These are phyloP conservation scores for Aspergillus sojae DNA, from an alignment of 2,329 filamentous ascomycete genomes.

Conservation along the genomic window DNA sequence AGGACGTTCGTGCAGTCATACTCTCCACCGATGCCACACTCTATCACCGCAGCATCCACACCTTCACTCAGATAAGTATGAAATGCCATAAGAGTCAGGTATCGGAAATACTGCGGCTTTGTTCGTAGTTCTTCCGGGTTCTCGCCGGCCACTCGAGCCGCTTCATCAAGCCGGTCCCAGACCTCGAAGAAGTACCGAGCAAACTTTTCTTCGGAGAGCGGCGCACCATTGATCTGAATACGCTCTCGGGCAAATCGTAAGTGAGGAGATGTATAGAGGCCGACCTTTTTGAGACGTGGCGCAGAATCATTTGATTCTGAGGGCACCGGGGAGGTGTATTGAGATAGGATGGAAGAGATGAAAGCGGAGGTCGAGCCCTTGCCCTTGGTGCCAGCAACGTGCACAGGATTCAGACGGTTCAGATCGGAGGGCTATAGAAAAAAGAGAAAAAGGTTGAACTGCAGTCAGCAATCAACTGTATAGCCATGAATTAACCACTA, in stretches of 20 bases:
- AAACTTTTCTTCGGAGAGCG: conserved; percentile 70
- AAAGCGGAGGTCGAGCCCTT: conserved; percentile 90
- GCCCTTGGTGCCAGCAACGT: conserved; percentile 91
- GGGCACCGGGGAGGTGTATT: conserved; percentile 54
- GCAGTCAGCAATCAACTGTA: conserved; percentile 8
- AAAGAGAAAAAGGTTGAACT: neutral
- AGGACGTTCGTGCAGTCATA: conserved; percentile 92
- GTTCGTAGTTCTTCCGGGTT: conserved; percentile 56
- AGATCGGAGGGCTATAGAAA: conserved; percentile 60
- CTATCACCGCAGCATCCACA: conserved; percentile 77
- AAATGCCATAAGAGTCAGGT: conserved; percentile 83
- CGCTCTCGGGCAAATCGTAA: conserved; percentile 81
- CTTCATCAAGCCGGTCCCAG: conserved; percentile 69
- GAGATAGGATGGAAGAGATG: conserved; percentile 74
- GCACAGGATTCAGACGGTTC: conserved; percentile 65
- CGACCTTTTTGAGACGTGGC: conserved; percentile 59
- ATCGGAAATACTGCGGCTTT: conserved; percentile 92
- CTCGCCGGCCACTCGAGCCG: conserved; percentile 54
- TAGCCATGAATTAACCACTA: neutral
- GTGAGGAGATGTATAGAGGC: conserved; percentile 85
- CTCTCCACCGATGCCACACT: conserved; percentile 93
- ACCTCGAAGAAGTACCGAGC: conserved; percentile 79
- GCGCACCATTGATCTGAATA: conserved; percentile 75
- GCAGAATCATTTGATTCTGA: conserved; percentile 33
- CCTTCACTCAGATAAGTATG: conserved; percentile 78